Base-by-base conservation (phyloP, 2,329 filamentous ascomycete species). In the Sordariomycetes sp. region DNA sequence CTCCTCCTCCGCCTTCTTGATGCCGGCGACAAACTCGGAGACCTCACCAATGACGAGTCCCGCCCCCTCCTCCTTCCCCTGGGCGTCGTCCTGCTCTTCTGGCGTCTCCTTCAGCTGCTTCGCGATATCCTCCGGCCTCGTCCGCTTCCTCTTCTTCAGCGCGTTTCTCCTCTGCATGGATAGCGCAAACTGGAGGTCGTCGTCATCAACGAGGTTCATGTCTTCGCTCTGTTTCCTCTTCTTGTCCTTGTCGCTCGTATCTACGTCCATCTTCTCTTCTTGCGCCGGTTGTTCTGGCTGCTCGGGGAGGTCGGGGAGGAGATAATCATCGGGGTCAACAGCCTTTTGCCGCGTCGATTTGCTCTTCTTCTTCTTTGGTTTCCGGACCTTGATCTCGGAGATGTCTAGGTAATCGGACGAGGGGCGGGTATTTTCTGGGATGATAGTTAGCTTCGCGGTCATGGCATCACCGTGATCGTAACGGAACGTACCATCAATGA, bases 11-110 rank as follows among this genome's bases (percentile, higher is more conserved):
- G 76, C 79, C 15, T 85, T 82, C 59, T 86, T 87, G 57, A 99
- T 72, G 57, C 90, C 90, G 28, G 90, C 87, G 34, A 99, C 87
- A 64, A 99, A 99, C 64, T 96, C 91, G 0, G 90, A 90, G 0
- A 92, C 96, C 67, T 96, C 94, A 60, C 96, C 92, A 58, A 99
- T 91, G n/a, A 96, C 81, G 1, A 99, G n/a, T n/a, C n/a, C n/a
- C 75, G 1, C 90, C 92, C 2, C 64, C 67, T 48, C 71, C n/a
- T n/a, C 67, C 4, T 59, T 62, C 28, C 66, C 68, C 10, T 64
- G 63, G 2, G 75, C 75, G 45, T 73, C 74, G 56, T 79, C 76
- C 25, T 65, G 68, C 7, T 65, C 64, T 2, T 75, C 75, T 36
- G 74, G 73, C 3, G 81, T 75, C 0, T 79, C 78, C 22, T 83